Conservation (phyloP, 495 filamentous ascomycete genomes). For the Aspergillus homomorphus region DNA sequence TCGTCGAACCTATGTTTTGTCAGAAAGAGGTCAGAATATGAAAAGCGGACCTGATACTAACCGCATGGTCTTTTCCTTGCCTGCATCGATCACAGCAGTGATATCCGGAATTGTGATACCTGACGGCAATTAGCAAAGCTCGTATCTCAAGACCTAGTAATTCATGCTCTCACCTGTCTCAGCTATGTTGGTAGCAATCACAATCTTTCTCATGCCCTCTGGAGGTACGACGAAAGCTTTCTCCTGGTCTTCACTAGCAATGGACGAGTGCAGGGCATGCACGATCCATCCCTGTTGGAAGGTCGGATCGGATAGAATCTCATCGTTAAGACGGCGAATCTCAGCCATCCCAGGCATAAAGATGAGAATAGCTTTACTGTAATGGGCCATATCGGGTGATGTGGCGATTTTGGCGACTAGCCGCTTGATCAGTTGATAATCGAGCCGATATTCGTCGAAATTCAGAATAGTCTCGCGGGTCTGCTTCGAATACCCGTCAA, state of each 20-base stretch:
- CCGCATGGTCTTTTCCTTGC: conserved; percentile 94
- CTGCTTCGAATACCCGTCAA: conserved; percentile 68
- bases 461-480: conserved; percentile 70
- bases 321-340: conserved; percentile 82
- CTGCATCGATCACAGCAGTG: conserved; percentile 90
- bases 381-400: conserved; percentile 58
- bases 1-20: conserved; percentile 67
- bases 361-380: conserved; percentile 88
- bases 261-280: conserved; percentile 86
- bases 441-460: conserved; percentile 83
- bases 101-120: conserved; percentile 92
- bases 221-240: conserved; percentile 84
- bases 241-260: conserved; percentile 95
- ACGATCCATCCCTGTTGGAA: conserved; percentile 74
- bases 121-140: conserved; percentile 5
- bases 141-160: too few relatives aligned
- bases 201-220: conserved; percentile 78
- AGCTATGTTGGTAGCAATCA: conserved; percentile 93
- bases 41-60: conserved; percentile 12
- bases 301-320: conserved; percentile 64
- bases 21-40: conserved; percentile 3
- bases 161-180: conserved; percentile 63
- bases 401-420: conserved; percentile 70
- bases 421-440: conserved; percentile 74
- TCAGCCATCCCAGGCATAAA: conserved; percentile 94